Evolutionary conservation across 306 rosid genomes (phyloP).

Genomic region (Crotalaria pallida): DNA sequence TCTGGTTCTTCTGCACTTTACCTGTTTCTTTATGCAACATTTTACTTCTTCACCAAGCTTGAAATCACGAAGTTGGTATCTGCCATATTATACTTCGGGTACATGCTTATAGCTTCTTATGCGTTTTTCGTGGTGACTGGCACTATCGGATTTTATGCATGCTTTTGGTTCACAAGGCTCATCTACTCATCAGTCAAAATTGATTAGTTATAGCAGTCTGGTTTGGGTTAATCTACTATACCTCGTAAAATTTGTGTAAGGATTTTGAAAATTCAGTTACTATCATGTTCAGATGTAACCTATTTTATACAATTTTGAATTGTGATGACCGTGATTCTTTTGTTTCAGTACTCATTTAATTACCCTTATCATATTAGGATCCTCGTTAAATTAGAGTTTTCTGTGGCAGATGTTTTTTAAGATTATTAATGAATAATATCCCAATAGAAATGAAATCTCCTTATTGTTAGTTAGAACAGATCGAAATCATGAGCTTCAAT

Average conservation of each 20-base stretch:
- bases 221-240: constrained; percentile 24
- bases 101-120: constrained; percentile 92
- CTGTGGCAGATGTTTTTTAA: not conserved
- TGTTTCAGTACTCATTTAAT: constrained; percentile 46
- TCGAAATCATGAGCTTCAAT: not conserved
- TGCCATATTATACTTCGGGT: constrained; percentile 77
- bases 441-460: constrained; percentile 1
- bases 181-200: constrained; percentile 98
- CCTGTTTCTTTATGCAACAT: constrained; percentile 90
- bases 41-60: constrained; percentile 99
- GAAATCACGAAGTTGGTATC: constrained; percentile 95
- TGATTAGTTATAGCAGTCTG: constrained; percentile 42
- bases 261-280: constrained; percentile 48
- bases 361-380: constrained; percentile 14
- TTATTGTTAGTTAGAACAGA: not conserved
- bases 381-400: not conserved
- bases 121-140: constrained; percentile 96
- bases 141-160: constrained; percentile 90
- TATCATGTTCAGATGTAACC: constrained; percentile 52
- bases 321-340: constrained; percentile 41
- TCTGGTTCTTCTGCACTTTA: constrained; percentile 92
- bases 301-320: constrained; percentile 81
- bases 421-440: not conserved
- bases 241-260: constrained; percentile 46
- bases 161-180: constrained; percentile 97